These are phyloP conservation scores for Sophora flavescens DNA, from an alignment of 306 rosid genomes.

Conservation along the genomic window DNA sequence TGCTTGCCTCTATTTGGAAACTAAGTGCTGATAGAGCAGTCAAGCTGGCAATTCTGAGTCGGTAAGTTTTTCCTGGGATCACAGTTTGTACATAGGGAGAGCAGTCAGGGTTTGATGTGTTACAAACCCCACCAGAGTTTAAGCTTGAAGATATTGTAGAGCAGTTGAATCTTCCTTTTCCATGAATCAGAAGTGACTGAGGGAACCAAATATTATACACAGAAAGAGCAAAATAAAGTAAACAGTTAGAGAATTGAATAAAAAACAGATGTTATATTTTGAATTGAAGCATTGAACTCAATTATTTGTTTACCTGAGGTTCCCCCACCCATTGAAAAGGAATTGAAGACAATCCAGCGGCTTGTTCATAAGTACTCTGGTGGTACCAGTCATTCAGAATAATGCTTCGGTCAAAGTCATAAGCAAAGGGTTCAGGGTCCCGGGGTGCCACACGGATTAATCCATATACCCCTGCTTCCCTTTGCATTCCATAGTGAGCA, in stretches of 20 bases:
- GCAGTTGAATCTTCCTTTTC: constrained; percentile 87
- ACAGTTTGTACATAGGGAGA: constrained; percentile 62
- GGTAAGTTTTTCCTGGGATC: constrained; percentile 72
- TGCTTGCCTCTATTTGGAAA: constrained; percentile 79
- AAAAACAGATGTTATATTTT: constrained; percentile 7
- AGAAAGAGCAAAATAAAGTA: neutral
- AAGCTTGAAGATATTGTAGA: constrained; percentile 50
- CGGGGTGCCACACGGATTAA: constrained; percentile 69
- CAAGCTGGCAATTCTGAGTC: constrained; percentile 74
- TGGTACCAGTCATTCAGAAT: constrained; percentile 91
- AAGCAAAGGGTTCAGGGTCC: constrained; percentile 76
- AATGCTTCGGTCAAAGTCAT: constrained; percentile 80
- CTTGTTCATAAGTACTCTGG: constrained; percentile 67
- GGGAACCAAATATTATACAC: neutral
- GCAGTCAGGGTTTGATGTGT: constrained; percentile 67
- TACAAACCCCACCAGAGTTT: constrained; percentile 54
- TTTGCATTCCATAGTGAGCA: constrained; percentile 95
- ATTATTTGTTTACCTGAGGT: constrained; percentile 66
- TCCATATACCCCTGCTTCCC: constrained; percentile 85
- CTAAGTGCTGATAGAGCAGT: constrained; percentile 84
- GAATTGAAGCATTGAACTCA: neutral
- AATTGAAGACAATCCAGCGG: constrained; percentile 67
- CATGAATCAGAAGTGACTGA: constrained; percentile 89
- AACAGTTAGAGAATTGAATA: constrained; percentile 16
- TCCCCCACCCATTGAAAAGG: constrained; percentile 69